Conservation (phyloP, 805 yeast genomes). For the Torulaspora quercuum region DNA sequence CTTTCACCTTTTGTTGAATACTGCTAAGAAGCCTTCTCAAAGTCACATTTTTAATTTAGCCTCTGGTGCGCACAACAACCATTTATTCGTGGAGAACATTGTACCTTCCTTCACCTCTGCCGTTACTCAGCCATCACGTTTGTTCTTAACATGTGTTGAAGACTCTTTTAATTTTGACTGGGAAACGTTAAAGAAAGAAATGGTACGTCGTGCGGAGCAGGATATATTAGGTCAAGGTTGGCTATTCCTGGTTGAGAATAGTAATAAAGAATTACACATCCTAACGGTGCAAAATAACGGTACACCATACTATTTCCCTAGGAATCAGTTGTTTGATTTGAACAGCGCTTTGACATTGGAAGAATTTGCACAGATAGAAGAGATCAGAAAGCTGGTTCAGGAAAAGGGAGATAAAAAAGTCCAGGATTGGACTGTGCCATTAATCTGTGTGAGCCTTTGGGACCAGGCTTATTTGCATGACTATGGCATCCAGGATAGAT, state of each 20-base stretch:
- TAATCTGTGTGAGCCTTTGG: conserved; percentile 81
- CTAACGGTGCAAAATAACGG: conserved; percentile 67
- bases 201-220: conserved; percentile 50
- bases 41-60: conserved; percentile 79
- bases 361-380: conserved; percentile 46
- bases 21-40: conserved; percentile 62
- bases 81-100: conserved; percentile 70
- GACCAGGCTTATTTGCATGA: conserved; percentile 83
- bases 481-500: conserved; percentile 74
- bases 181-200: conserved; percentile 49
- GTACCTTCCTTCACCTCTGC: conserved; percentile 18
- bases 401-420: conserved; percentile 31
- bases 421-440: conserved; percentile 56
- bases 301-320: conserved; percentile 66
- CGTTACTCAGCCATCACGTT: conserved; percentile 37
- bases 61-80: conserved; percentile 89
- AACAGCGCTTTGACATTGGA: conserved; percentile 64
- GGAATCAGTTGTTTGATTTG: conserved; percentile 70
- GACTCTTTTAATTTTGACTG: conserved; percentile 36
- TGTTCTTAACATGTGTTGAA: conserved; percentile 37
- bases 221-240: conserved; percentile 60
- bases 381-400: conserved; percentile 42
- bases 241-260: conserved; percentile 66
- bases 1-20: conserved; percentile 61
- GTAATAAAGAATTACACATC: conserved; percentile 55